These are phyloP conservation scores for Eucalyptus shirleyi DNA, from an alignment of 345 rosid genomes.

Conservation along the genomic window DNA sequence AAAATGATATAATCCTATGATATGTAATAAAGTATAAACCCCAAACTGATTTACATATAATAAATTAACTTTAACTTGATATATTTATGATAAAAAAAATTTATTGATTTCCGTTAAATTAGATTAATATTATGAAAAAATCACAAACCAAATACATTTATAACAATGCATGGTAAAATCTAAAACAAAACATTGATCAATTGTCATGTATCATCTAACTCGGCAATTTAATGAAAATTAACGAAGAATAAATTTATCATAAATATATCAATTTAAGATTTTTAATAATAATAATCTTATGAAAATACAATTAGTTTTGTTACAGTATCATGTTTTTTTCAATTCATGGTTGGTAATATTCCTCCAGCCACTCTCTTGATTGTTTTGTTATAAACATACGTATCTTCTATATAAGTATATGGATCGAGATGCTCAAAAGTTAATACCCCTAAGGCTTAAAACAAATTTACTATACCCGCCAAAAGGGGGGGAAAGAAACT, in stretches of 20 bases:
- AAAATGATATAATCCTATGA: neutral
- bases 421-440: neutral
- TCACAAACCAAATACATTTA: no score
- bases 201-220: fast-evolving
- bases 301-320: fast-evolving
- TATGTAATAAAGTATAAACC: neutral
- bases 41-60: no score
- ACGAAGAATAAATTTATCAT: fast-evolving
- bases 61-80: fast-evolving
- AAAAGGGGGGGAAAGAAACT: fast-evolving
- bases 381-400: neutral
- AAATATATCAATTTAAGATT: fast-evolving
- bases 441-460: neutral
- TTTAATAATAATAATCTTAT: fast-evolving
- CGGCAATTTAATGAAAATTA: fast-evolving
- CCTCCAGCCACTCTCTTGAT: neutral
- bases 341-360: fast-evolving
- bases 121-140: fast-evolving
- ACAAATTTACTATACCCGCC: neutral
- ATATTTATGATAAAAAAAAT: no score
- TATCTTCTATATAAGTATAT: neutral
- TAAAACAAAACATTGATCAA: fast-evolving
- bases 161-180: fast-evolving
- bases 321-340: neutral
- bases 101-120: fast-evolving